Conservation (phyloP, 2,329 filamentous ascomycete species). For the Xylaria sp. region DNA sequence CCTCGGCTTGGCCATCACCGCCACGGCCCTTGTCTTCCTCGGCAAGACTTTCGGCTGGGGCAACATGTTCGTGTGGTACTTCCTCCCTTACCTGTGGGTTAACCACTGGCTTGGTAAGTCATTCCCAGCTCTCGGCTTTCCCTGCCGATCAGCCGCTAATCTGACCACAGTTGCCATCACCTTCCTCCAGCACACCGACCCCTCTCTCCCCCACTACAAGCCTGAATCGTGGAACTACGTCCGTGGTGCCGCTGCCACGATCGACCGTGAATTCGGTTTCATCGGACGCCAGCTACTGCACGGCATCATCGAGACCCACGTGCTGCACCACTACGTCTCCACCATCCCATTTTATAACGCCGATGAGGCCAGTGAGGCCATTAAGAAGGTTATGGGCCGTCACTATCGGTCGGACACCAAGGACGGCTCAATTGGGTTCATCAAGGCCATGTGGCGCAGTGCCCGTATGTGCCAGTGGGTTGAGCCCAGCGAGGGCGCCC, state of each 20-base stretch:
- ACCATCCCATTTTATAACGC: slow-evolving; percentile 97
- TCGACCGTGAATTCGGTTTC: slow-evolving; percentile 97
- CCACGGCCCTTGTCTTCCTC: slow-evolving; percentile 65
- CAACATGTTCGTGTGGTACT: slow-evolving; percentile 94
- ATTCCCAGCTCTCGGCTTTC: slow-evolving; percentile 1
- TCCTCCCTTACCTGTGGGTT: slow-evolving; percentile 93
- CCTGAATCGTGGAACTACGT: slow-evolving; percentile 88
- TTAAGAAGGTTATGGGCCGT: slow-evolving; percentile 90
- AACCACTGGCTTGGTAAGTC: slow-evolving; percentile 97
- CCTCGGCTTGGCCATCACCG: slow-evolving; percentile 71
- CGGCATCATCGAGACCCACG: slow-evolving; percentile 97
- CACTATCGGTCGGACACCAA: slow-evolving; percentile 87
- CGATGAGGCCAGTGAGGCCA: slow-evolving; percentile 90
- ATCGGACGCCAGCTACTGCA: slow-evolving; percentile 88
- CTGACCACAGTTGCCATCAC: slow-evolving; percentile 86
- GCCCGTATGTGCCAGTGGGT: slow-evolving; percentile 95
- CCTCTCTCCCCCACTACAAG: slow-evolving; percentile 89
- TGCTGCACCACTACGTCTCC: slow-evolving; percentile 96
- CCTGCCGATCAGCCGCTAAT: slow-evolving; percentile 31
- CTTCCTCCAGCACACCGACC: slow-evolving; percentile 96
- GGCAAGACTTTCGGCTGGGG: slow-evolving; percentile 78
- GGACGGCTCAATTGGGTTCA: slow-evolving; percentile 79
- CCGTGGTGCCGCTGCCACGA: slow-evolving; percentile 90
- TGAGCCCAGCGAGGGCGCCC: slow-evolving; percentile 81
- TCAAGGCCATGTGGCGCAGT: slow-evolving; percentile 78